These are phyloP conservation scores for Piromyces finnis DNA, from an alignment of 192 early-diverging fungal species.

Conservation along the genomic window DNA sequence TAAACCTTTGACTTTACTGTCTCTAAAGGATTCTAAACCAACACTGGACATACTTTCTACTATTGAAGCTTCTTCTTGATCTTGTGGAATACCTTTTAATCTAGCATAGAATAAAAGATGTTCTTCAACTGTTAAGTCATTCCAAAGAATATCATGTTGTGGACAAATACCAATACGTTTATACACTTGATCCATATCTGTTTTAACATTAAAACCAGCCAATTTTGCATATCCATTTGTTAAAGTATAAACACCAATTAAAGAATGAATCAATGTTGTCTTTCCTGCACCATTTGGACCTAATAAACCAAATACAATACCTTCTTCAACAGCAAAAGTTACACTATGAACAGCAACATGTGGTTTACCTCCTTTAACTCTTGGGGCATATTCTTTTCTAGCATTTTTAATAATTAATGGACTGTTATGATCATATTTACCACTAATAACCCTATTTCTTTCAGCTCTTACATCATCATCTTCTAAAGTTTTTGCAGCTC, in stretches of 20 bases:
- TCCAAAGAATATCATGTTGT: too few relatives aligned
- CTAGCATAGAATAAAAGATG: too few relatives aligned
- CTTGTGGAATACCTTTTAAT: too few relatives aligned
- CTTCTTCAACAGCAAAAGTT: conserved; percentile 37
- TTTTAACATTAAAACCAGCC: conserved; percentile 30
- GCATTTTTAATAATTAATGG: conserved; percentile 37
- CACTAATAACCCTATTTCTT: conserved; percentile 20
- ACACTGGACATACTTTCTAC: too few relatives aligned
- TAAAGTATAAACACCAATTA: conserved; percentile 45
- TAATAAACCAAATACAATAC: conserved; percentile 45
- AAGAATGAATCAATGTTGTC: conserved; percentile 47
- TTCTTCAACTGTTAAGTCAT: too few relatives aligned
- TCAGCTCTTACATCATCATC: conserved; percentile 49
- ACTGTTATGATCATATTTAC: conserved; percentile 10
- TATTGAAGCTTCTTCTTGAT: too few relatives aligned
- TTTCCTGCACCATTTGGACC: conserved; percentile 21
- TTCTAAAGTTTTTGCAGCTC: conserved; percentile 6
- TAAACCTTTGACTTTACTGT: too few relatives aligned
- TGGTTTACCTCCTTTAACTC: conserved; percentile 3
- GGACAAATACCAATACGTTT: neutral
- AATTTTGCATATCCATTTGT: conserved; percentile 33
- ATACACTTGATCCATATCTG: conserved; percentile 30
- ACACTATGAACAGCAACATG: conserved; percentile 52
- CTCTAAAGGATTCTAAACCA: too few relatives aligned
- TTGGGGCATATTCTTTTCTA: conserved; percentile 28